These are phyloP conservation scores for Trametes villosa DNA, from an alignment of 768 basidiomycete species.

Conservation along the genomic window DNA sequence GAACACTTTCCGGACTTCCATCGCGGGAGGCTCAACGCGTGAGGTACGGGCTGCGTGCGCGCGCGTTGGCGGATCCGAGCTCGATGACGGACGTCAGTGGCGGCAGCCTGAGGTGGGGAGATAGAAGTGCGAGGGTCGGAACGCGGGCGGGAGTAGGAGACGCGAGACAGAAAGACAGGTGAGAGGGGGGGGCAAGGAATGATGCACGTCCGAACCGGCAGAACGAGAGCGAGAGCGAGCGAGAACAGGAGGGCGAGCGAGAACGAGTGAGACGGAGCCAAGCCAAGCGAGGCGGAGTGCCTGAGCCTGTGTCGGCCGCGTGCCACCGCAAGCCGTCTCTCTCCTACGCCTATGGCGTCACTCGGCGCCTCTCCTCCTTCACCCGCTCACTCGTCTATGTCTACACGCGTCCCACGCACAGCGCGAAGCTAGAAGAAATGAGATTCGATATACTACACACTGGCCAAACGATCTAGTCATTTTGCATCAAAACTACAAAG, in stretches of 20 bases:
- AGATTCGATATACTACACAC: constrained; percentile 23
- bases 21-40: constrained; percentile 18
- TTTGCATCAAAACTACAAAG: constrained; percentile 19
- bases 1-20: constrained; percentile 41
- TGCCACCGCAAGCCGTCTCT: not conserved
- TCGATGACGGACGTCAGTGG: not conserved
- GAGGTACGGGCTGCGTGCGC: not conserved
- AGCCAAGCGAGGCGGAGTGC: not conserved
- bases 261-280: too few species aligned
- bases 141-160: not conserved
- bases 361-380: not conserved
- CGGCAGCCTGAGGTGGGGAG: not conserved
- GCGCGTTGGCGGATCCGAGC: not conserved
- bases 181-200: too few species aligned
- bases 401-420: too few species aligned
- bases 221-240: too few species aligned
- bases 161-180: too few species aligned
- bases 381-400: not conserved
- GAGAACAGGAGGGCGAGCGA: too few species aligned
- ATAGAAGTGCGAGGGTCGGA: not conserved
- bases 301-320: too few species aligned
- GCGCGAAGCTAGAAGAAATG: constrained; percentile 9
- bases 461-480: constrained; percentile 24
- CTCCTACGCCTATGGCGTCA: constrained; percentile 9
- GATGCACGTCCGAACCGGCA: too few species aligned